phyloP scores from a whole-genome alignment of 495 filamentous ascomycete genomes.

The Talaromyces proteolyticus region DNA sequence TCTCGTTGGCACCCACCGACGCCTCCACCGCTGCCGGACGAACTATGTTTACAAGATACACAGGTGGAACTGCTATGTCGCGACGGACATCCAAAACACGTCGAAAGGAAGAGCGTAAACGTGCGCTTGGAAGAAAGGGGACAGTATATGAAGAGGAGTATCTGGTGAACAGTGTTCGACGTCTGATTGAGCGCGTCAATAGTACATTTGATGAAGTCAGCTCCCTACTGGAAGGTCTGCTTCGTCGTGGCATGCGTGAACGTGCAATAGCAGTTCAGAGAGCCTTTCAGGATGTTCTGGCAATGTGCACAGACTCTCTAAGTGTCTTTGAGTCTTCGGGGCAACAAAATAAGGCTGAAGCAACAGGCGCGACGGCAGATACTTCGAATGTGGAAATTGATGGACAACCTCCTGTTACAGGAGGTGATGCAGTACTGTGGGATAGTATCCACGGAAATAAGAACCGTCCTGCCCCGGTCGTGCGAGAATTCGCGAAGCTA shows the following conservation, averaged over 20 bases:
- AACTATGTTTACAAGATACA: conserved; percentile 88
- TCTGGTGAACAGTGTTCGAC: conserved; percentile 76
- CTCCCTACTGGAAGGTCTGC: conserved; percentile 64
- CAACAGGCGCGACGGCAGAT: conserved; percentile 10
- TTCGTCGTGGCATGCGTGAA: conserved; percentile 81
- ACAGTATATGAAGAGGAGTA: conserved; percentile 98
- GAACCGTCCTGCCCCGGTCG: conserved; percentile 29
- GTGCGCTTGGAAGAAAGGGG: conserved; percentile 88
- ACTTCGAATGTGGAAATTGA: conserved; percentile 10
- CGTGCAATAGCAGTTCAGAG: conserved; percentile 72
- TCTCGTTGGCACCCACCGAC: conserved; percentile 84
- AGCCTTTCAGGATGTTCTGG: conserved; percentile 63
- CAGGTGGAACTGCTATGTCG: conserved; percentile 62
- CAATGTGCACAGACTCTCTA: conserved; percentile 56
- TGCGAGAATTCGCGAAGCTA: conserved; percentile 46
- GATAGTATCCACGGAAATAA: conserved; percentile 30
- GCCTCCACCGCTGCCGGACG: conserved; percentile 63
- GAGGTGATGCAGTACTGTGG: conserved; percentile 32
- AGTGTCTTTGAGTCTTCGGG: conserved; percentile 57
- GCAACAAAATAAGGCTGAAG: conserved; percentile 14
- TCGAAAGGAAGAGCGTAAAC: conserved; percentile 85
- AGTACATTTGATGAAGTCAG: conserved; percentile 58
- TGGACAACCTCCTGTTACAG: conserved; percentile 18
- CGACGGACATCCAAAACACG: conserved; percentile 79
- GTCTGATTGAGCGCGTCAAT: conserved; percentile 82